A percentile compares a stretch with the other conserved stretches of the same genome.
These are phyloP conservation scores for Nevesoporus exiguus DNA, from an alignment of 768 basidiomycete genomes.

Conservation along the genomic window DNA sequence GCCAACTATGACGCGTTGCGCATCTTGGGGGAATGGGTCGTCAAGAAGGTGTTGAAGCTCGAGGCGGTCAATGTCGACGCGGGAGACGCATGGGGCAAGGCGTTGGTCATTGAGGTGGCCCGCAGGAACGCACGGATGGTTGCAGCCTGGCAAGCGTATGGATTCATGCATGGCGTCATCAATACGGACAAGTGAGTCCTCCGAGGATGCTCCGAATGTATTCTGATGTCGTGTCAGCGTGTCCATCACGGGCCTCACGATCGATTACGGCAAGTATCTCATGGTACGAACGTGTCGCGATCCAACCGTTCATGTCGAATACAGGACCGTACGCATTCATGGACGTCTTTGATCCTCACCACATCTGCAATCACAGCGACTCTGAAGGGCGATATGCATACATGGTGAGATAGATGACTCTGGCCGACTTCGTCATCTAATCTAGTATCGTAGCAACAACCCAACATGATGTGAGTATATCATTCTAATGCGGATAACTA, in stretches of 20 bases:
- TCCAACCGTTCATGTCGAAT: background rate
- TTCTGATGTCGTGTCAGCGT: conserved; percentile 43
- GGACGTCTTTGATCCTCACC: conserved; percentile 82
- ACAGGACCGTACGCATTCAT: conserved; percentile 90
- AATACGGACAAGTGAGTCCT: conserved; percentile 88
- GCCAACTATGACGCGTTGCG: conserved; percentile 73
- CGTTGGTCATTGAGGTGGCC: conserved; percentile 73
- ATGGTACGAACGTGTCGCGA: background rate
- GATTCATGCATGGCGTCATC: conserved; percentile 95
- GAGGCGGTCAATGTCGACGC: conserved; percentile 35
- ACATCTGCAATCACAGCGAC: conserved; percentile 92
- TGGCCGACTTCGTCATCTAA: background rate
- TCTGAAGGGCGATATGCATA: conserved; percentile 76
- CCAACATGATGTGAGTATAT: conserved; percentile 67
- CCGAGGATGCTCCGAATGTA: background rate
- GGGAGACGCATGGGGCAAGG: conserved; percentile 65
- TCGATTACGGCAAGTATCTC: conserved; percentile 58
- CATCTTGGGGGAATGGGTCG: conserved; percentile 73
- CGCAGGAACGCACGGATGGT: conserved; percentile 89
- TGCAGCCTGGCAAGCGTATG: conserved; percentile 92
- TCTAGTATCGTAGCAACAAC: conserved; percentile 51
- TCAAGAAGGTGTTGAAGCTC: conserved; percentile 53
- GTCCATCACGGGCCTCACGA: conserved; percentile 70
- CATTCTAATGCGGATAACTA: background rate
- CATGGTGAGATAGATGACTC: conserved; percentile 32